phyloP scores from a whole-genome alignment of 192 early-diverging fungal species.

The Jimgerdemannia flammicorona region DNA sequence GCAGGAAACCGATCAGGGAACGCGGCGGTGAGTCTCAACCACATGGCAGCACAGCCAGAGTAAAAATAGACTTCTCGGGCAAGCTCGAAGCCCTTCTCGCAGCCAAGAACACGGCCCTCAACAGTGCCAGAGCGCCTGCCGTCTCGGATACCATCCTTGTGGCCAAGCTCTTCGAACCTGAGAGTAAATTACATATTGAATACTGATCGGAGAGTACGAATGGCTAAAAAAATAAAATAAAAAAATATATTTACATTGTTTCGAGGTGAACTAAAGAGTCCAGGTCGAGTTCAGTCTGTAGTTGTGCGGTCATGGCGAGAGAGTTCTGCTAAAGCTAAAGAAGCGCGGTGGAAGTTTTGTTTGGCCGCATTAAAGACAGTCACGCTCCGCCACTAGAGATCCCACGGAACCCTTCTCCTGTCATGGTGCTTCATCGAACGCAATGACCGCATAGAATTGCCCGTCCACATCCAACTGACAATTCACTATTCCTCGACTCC shows the following conservation, averaged over 20 bases:
- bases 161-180: slow-evolving; percentile 55
- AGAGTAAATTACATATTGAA: neutral
- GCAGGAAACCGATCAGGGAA: slow-evolving; percentile 32
- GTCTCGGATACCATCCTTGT: slow-evolving; percentile 47
- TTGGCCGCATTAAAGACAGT: too few relatives aligned
- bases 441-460: too few relatives aligned
- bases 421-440: too few relatives aligned
- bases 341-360: too few relatives aligned
- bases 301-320: slow-evolving; percentile 12
- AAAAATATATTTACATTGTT: slow-evolving; percentile 30
- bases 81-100: slow-evolving; percentile 52
- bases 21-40: slow-evolving; percentile 30
- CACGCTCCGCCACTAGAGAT: too few relatives aligned
- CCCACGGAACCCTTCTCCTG: too few relatives aligned
- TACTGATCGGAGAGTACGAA: neutral
- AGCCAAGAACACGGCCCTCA: slow-evolving; percentile 52
- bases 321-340: slow-evolving; percentile 1
- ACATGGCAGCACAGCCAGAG: slow-evolving; percentile 42
- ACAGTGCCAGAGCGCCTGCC: slow-evolving; percentile 45
- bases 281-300: slow-evolving; percentile 39
- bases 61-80: slow-evolving; percentile 54
- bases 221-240: neutral
- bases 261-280: slow-evolving; percentile 42
- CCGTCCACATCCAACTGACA: too few relatives aligned
- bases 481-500: too few relatives aligned